A percentile compares a stretch with the other conserved stretches of the same genome.
Conservation (phyloP, 306 rosid genomes). For the Glycine soja region DNA sequence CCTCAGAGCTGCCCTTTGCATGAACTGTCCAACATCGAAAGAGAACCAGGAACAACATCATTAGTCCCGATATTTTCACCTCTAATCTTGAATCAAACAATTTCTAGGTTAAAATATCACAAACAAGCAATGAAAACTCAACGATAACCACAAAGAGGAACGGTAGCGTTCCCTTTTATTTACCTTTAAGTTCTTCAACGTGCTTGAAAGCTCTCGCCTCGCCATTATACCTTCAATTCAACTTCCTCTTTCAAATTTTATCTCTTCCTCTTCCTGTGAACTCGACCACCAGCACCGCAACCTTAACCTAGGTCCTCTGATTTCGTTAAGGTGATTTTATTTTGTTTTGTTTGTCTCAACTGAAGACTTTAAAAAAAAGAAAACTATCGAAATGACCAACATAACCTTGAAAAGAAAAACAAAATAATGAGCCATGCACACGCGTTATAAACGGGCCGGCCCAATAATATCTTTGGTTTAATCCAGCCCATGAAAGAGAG, state of each 20-base stretch:
- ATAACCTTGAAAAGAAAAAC: not conserved
- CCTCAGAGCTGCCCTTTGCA: slow-evolving; percentile 84
- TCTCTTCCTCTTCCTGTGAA: not conserved
- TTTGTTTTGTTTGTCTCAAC: not conserved
- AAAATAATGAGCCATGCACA: not conserved
- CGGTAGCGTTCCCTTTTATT: not conserved
- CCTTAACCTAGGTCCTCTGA: slow-evolving; percentile 45
- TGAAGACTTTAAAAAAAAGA: not conserved
- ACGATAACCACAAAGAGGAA: not conserved
- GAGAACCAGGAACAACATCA: not conserved
- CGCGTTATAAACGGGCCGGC: not conserved
- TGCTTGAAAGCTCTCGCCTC: slow-evolving; percentile 76
- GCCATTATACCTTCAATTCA: slow-evolving; percentile 56
- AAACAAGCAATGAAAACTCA: not conserved
- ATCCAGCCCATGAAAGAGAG: not conserved
- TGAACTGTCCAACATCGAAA: slow-evolving; percentile 59
- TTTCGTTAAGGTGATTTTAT: not conserved
- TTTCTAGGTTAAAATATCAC: slow-evolving; percentile 3
- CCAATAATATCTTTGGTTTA: not conserved
- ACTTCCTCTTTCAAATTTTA: not conserved
- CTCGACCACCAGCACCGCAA: not conserved
- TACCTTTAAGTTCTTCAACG: slow-evolving; percentile 87
- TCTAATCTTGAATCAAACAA: slow-evolving; percentile 11
- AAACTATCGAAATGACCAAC: not conserved
- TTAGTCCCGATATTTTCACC: not conserved